phyloP scores from a whole-genome alignment of 2,329 filamentous ascomycete species.

The Trichoderma asperellum region DNA sequence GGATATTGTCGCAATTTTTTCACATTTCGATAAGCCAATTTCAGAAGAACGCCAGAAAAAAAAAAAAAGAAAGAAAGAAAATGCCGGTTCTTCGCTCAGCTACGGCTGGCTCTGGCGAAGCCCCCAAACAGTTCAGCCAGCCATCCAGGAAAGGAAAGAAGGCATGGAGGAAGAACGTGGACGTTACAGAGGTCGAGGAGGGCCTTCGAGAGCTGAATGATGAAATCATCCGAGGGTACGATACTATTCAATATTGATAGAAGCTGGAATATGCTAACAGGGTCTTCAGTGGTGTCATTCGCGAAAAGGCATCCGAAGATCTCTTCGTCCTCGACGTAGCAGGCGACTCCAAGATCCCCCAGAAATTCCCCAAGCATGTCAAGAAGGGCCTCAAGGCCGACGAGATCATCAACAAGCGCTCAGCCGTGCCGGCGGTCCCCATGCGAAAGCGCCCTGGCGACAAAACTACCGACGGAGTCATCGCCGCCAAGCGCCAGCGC shows the following conservation, averaged over 20 bases:
- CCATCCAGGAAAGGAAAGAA: constrained; percentile 97
- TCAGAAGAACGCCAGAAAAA: neutral
- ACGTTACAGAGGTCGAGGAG: constrained; percentile 81
- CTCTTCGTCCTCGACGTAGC: constrained; percentile 83
- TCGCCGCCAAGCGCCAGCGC: constrained; percentile 75
- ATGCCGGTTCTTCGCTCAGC: constrained; percentile 60
- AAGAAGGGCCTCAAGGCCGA: constrained; percentile 86
- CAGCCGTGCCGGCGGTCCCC: constrained; percentile 77
- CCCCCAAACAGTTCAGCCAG: constrained; percentile 82
- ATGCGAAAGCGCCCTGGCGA: constrained; percentile 74
- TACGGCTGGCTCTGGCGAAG: constrained; percentile 53
- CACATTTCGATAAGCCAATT: neutral
- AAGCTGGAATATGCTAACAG: constrained; percentile 30
- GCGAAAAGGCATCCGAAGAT: constrained; percentile 79
- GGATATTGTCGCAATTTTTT: neutral
- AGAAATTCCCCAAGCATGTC: constrained; percentile 65
- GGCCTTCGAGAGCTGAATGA: constrained; percentile 85
- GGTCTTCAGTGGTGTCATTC: constrained; percentile 72
- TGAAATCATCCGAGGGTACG: constrained; percentile 86
- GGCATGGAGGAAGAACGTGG: constrained; percentile 98
- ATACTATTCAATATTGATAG: neutral
- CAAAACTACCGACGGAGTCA: constrained; percentile 72
- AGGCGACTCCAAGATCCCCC: constrained; percentile 68
- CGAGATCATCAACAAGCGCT: constrained; percentile 86
- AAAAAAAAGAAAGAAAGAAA: constrained; percentile 26